Evolutionary conservation across 2,329 filamentous ascomycete species (phyloP).

Genomic region (Trichoderma guizhouense): DNA sequence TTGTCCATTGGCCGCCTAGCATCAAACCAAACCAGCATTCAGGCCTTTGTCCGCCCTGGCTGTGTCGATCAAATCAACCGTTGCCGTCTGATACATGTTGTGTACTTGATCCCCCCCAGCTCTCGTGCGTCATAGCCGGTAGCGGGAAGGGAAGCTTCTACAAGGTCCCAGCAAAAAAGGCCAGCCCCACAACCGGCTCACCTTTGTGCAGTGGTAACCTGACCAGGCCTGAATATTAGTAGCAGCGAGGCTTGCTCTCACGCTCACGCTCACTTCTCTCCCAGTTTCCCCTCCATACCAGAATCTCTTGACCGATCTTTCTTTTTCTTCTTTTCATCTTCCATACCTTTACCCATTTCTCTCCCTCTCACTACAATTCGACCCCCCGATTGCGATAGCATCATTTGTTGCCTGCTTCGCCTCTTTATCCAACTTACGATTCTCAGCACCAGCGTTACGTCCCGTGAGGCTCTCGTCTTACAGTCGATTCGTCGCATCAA

Average conservation of each 20-base stretch:
- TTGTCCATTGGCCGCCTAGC: not conserved
- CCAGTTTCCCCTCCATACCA: slow-evolving; percentile 17
- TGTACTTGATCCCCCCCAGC: not conserved
- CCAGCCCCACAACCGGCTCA: slow-evolving; percentile 13
- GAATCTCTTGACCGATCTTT: not conserved
- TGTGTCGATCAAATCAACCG: not conserved
- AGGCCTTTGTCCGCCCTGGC: not conserved
- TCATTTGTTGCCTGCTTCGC: not conserved
- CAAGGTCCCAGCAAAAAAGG: slow-evolving; percentile 29
- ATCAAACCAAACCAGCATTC: not conserved
- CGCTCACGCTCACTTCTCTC: not conserved
- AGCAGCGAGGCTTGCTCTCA: not conserved
- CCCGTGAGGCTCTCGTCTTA: not conserved
- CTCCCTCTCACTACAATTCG: not conserved
- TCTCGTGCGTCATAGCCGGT: slow-evolving; percentile 14
- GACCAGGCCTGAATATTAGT: slow-evolving; percentile 4
- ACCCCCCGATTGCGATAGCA: not conserved
- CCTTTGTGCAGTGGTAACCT: not conserved
- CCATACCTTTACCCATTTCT: not conserved
- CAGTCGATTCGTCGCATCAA: not conserved
- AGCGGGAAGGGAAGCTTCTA: slow-evolving; percentile 28
- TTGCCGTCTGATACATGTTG: not conserved
- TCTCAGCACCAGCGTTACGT: not conserved
- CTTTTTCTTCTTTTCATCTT: not conserved
- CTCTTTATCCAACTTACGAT: not conserved